A percentile compares a stretch with the other conserved stretches of the same genome.
Evolutionary conservation across 2,329 filamentous ascomycete genomes (phyloP).

Genomic region (Paecilomyces sp.): DNA sequence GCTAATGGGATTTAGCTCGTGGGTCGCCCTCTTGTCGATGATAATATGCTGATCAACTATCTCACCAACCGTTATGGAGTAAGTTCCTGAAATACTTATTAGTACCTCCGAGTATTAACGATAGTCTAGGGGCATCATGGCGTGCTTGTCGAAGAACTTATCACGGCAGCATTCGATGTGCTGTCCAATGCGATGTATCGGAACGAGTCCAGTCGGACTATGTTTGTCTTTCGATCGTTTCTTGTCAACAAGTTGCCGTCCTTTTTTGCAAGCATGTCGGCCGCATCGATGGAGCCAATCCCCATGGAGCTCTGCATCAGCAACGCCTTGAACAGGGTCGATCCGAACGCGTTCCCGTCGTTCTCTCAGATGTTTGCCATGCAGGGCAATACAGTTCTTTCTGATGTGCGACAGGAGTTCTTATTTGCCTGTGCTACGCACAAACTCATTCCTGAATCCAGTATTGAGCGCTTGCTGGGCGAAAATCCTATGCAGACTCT

Average conservation of each 20-base stretch:
- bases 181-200: constrained; percentile 80
- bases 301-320: constrained; percentile 59
- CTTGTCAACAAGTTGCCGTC: constrained; percentile 67
- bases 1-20: constrained; percentile 56
- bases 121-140: constrained; percentile 62
- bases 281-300: constrained; percentile 52
- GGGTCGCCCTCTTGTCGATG: constrained; percentile 76
- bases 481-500: constrained; percentile 76
- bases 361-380: constrained; percentile 59
- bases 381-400: constrained; percentile 51
- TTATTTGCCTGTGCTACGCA: constrained; percentile 87
- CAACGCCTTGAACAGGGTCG: constrained; percentile 57
- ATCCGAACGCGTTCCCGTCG: constrained; percentile 56
- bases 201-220: constrained; percentile 50
- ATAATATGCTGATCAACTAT: constrained; percentile 69
- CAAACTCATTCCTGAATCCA: constrained; percentile 68
- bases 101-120: constrained; percentile 4
- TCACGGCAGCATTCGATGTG: constrained; percentile 83
- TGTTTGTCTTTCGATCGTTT: constrained; percentile 76
- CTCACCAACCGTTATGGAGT: constrained; percentile 79
- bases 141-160: constrained; percentile 69
- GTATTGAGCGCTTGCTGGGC: constrained; percentile 72
- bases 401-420: constrained; percentile 71
- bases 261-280: constrained; percentile 52
- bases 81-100: constrained; percentile 14